A percentile compares a stretch with the other conserved stretches of the same genome.
Evolutionary conservation across 208 protist genomes (phyloP).

Genomic region (Crithidia bombi): DNA sequence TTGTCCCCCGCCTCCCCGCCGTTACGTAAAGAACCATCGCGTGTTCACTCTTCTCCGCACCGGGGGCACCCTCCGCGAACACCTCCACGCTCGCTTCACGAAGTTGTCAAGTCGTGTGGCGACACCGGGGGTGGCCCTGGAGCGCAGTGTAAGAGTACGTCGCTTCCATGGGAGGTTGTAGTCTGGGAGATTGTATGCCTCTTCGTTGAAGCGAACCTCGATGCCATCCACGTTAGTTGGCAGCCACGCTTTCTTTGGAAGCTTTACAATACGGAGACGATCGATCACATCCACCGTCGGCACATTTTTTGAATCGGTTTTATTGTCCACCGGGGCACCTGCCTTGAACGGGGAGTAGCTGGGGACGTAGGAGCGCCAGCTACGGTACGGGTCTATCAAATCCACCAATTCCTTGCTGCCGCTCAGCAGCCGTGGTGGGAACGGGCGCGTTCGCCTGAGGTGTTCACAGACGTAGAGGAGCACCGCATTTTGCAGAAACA

Average conservation of each 20-base stretch:
- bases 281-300: neutral
- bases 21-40: conserved; percentile 26
- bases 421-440: neutral
- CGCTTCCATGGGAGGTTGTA: conserved; percentile 14
- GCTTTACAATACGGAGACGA: conserved; percentile 8
- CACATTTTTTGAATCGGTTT: too few species aligned
- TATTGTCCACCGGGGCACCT: neutral
- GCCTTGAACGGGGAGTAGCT: neutral
- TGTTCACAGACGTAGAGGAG: conserved; percentile 22
- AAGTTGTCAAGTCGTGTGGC: conserved; percentile 13
- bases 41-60: conserved; percentile 5
- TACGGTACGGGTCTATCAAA: conserved; percentile 28
- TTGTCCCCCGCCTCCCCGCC: conserved; percentile 17
- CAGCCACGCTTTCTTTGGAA: conserved; percentile 6
- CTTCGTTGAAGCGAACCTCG: conserved; percentile 12
- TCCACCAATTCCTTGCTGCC: neutral
- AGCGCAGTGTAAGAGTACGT: conserved; percentile 19
- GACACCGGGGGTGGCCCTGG: neutral
- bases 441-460: conserved; percentile 9
- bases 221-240: conserved; percentile 4
- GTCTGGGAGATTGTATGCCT: neutral
- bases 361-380: neutral
- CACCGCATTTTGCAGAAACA: conserved; percentile 27
- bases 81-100: conserved; percentile 31
- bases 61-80: conserved; percentile 23